Evolutionary conservation across 2,329 filamentous ascomycete genomes (phyloP), one percentile per base, ranked within the genome.

Genomic region (Cryphonectria carpinicola): DNA sequence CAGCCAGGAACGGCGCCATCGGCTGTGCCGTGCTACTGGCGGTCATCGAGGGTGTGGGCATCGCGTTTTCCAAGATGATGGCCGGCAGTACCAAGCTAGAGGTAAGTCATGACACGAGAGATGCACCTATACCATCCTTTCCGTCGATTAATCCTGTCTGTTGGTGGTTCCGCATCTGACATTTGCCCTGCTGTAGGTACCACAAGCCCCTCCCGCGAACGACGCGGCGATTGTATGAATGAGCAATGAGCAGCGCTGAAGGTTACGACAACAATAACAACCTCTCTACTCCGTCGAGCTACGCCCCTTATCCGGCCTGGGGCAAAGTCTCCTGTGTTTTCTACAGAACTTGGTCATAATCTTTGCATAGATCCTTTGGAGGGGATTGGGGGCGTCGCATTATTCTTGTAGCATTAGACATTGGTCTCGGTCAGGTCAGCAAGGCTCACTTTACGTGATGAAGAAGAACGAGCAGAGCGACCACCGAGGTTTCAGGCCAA

Each of bases 41-140:
- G 66, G 95, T 99, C 75, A 98, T 99, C 74, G 95, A 99, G 83
- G 95, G 96, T 77, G 96, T 98, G 69, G 95, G 95, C 77, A 98
- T 99, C 79, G 95, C 93, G 11, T 95, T 98, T 84, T 92, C 94
- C 82, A 91, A 95, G 81, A 94, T 97, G 92, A 93, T 97, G 88
- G 93, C 95, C 49, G 93, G 94, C 74, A 92, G 91, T 81, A 97
- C 94, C 74, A 92, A 92, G 84, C 84, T 97, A 76, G 94, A 97
- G 84, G 90, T 91, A 77, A 76, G 84, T 80, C 13, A 41, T 25
- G 19, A 1, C 17, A 39, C 32, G 32, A 5, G 22, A 61, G 35
- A 35, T 10, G 43, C 41, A 8, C 19, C 43, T 6, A 8, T 22
- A 14, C 19, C 17, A 19, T 10, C 25, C 10, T 37, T n/a, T n/a